Evolutionary conservation across 177 flowering plant species (phyloP).

Genomic region (Telopea speciosissima): DNA sequence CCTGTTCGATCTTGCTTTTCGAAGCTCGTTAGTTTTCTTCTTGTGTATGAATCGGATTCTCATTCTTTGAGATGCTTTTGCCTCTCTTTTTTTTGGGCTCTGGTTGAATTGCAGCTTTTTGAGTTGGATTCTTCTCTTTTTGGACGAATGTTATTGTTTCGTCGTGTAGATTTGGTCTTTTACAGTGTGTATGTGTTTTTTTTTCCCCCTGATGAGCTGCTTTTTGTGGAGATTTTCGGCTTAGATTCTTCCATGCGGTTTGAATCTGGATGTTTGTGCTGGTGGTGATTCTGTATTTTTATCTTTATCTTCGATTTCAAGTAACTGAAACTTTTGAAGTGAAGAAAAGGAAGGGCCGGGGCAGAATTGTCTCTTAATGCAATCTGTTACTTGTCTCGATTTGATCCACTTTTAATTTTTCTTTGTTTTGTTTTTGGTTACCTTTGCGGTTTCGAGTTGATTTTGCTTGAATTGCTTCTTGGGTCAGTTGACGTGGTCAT

Average conservation of each 20-base stretch:
- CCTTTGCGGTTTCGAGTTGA: not conserved
- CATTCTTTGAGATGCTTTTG: slow-evolving; percentile 11
- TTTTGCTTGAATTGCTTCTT: too few species aligned
- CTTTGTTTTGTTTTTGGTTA: not conserved
- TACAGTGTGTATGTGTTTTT: not conserved
- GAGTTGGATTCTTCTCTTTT: slow-evolving; percentile 1
- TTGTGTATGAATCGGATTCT: slow-evolving; percentile 27
- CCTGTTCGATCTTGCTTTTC: slow-evolving; percentile 20
- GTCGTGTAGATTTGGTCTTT: not conserved
- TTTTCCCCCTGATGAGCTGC: too few species aligned
- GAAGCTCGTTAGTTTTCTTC: slow-evolving; percentile 6
- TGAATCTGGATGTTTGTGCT: slow-evolving; percentile 1
- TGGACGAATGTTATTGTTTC: slow-evolving; percentile 7
- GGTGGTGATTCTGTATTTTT: not conserved
- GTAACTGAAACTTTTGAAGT: not conserved
- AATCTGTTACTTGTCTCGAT: not conserved
- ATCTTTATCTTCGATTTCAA: not conserved
- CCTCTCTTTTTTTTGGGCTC: not conserved
- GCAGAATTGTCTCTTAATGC: not conserved
- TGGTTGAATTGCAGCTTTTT: slow-evolving; percentile 17
- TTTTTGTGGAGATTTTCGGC: not conserved
- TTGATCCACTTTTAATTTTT: not conserved
- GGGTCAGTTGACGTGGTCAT: not conserved
- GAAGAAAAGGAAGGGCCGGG: too few species aligned
- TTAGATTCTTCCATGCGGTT: not conserved